Evolutionary conservation across 768 basidiomycete species (phyloP).

Genomic region (Leccinum variicolor): DNA sequence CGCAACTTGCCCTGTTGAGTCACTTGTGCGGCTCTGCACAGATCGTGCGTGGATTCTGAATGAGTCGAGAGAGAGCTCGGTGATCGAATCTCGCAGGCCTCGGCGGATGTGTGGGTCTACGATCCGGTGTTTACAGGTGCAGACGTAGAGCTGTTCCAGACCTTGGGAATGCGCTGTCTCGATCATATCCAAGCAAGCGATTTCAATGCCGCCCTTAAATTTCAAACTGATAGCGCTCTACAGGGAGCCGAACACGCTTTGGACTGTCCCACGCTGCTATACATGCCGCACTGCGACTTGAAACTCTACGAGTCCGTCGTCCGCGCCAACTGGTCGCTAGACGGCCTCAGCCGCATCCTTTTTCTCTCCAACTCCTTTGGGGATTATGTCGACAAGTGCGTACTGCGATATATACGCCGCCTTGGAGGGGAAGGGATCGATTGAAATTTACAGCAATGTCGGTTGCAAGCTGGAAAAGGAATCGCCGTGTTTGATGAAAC

Average conservation of each 20-base stretch:
- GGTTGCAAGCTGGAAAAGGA: conserved; percentile 45
- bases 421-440: background rate
- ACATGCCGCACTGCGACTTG: conserved; percentile 80
- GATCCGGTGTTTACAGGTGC: conserved; percentile 73
- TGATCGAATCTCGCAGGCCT: conserved; percentile 38
- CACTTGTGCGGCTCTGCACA: conserved; percentile 48
- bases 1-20: conserved; percentile 66
- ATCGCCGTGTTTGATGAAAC: conserved; percentile 50
- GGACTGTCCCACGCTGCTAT: conserved; percentile 54
- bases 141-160: conserved; percentile 49
- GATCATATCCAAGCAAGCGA: conserved; percentile 51
- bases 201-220: conserved; percentile 8
- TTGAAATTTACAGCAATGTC: conserved; percentile 43
- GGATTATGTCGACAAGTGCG: conserved; percentile 68
- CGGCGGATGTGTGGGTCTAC: conserved; percentile 48
- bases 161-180: conserved; percentile 33
- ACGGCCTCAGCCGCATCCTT: conserved; percentile 44
- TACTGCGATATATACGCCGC: conserved; percentile 1
- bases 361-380: conserved; percentile 64
- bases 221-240: conserved; percentile 8
- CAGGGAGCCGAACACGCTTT: conserved; percentile 35
- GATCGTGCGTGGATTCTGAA: conserved; percentile 49
- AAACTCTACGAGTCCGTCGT: conserved; percentile 66
- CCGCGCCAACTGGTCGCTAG: conserved; percentile 54
- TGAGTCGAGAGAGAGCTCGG: background rate